Evolutionary conservation across 495 filamentous ascomycete species (phyloP), one percentile per base, ranked within the genome.

Genomic region (Xeromyces bisporus): DNA sequence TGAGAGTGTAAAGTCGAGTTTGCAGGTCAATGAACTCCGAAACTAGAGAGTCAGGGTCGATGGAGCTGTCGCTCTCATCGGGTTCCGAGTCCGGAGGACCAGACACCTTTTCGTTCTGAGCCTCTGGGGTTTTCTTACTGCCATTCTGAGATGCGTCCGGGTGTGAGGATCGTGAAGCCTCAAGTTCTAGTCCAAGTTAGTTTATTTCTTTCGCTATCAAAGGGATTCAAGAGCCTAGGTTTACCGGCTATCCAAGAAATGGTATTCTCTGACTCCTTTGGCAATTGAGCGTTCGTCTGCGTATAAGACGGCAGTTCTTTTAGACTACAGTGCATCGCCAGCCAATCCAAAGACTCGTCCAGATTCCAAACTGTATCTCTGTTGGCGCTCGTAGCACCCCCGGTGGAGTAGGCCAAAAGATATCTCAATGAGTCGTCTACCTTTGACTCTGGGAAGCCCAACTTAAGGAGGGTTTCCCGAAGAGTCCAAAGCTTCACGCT

Each of bases 261-360:
- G 13, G 51, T 43, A 33, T 31, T 42, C 26, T 62, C 58, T 7
- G 43, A 32, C 21, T 53, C 55, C 38, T 53, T 62, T 23, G 40
- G 50, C 6, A 40, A 42, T 6, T 49, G 47, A 10, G 44, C 26
- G 20, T 39, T 48, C 27, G 45, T 46, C 36, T 52, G 51, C 6
- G 73, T 72, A 51, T 86, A 87, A 28, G 72, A 70, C 1, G 75
- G 74, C 18, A 89, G 64, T 42, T 87, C 76, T 3, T 70, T 66
- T 38, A 59, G 55, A 10, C 65, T 55, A 43, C 71, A 77, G 40
- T 83, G 66, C 37, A 79, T 58, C 13, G 81, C 80, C 12, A 94
- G 59, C 81, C 80, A 93, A 41, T 92, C 80, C 17, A 94, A 40
- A n/a, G 71, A 68, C 47, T 89, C 83, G 35, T 89, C 77, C 28